Evolutionary conservation across 495 filamentous ascomycete genomes (phyloP).

Genomic region (Wilcoxina mikolae): DNA sequence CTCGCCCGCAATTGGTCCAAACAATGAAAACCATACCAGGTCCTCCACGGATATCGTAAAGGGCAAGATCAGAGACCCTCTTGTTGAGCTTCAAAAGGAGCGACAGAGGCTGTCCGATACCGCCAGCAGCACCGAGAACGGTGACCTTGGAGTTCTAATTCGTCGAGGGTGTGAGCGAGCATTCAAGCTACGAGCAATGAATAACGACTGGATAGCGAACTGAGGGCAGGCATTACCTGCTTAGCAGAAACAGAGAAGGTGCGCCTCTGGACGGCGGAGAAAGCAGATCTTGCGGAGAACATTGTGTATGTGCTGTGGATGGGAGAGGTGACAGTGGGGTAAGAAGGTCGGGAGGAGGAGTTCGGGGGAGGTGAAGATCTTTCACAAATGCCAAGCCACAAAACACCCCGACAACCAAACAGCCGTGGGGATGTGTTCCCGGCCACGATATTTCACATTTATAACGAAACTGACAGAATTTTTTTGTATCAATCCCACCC

Average conservation of each 20-base stretch:
- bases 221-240: constrained; percentile 48
- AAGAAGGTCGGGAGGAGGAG: constrained; percentile 7
- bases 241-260: constrained; percentile 85
- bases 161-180: constrained; percentile 25
- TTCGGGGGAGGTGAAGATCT: constrained; percentile 6
- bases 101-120: constrained; percentile 95
- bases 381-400: constrained; percentile 5
- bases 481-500: too few relatives aligned
- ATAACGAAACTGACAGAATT: not conserved
- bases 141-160: constrained; percentile 84
- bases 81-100: constrained; percentile 98
- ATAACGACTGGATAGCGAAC: constrained; percentile 1
- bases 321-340: constrained; percentile 5
- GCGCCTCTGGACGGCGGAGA: constrained; percentile 62
- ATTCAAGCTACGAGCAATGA: constrained; percentile 11
- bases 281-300: constrained; percentile 61
- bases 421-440: not conserved
- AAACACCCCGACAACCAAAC: not conserved
- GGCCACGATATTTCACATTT: not conserved
- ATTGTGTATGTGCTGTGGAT: constrained; percentile 37
- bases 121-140: constrained; percentile 88
- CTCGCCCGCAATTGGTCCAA: not conserved
- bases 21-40: constrained; percentile 50
- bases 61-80: constrained; percentile 72
- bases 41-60: constrained; percentile 91